Evolutionary conservation across 2,329 filamentous ascomycete species (phyloP).

Genomic region (Paraconiothyrium brasiliense): DNA sequence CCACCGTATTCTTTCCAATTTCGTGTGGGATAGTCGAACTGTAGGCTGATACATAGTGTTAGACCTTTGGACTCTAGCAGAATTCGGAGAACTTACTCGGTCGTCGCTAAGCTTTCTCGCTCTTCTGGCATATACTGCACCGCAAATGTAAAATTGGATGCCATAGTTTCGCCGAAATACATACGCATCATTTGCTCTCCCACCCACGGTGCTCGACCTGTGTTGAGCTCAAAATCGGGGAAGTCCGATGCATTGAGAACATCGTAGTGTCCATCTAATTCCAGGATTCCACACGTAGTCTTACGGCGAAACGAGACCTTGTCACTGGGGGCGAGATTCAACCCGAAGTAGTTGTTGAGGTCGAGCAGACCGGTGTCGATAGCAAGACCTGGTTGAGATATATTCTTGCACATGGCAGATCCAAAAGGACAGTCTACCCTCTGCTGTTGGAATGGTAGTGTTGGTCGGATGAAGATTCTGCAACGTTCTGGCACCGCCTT

Average conservation of each 20-base stretch:
- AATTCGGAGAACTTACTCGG: neutral
- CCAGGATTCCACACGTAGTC: conserved; percentile 20
- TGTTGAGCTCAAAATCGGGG: neutral
- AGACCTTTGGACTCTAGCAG: neutral
- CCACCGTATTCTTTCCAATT: neutral
- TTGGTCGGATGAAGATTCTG: conserved; percentile 14
- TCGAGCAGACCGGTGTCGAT: conserved; percentile 26
- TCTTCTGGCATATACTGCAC: neutral
- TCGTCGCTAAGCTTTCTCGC: neutral
- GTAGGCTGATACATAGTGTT: neutral
- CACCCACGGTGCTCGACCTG: neutral
- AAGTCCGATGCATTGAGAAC: neutral
- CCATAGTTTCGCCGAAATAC: neutral
- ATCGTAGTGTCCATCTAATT: neutral
- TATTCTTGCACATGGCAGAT: conserved; percentile 13
- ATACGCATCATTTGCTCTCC: neutral
- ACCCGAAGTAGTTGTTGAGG: conserved; percentile 18
- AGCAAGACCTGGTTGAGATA: conserved; percentile 6
- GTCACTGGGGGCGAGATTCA: conserved; percentile 17
- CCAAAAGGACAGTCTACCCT: conserved; percentile 26
- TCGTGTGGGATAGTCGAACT: neutral
- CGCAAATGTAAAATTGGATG: neutral
- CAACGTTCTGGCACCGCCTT: conserved; percentile 12
- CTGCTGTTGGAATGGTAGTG: conserved; percentile 6
- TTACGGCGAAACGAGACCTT: conserved; percentile 11